A percentile compares a stretch with the other conserved stretches of the same genome.
Conservation (phyloP, 176 grass and related monocot genomes). For the Juncus inflexus region DNA sequence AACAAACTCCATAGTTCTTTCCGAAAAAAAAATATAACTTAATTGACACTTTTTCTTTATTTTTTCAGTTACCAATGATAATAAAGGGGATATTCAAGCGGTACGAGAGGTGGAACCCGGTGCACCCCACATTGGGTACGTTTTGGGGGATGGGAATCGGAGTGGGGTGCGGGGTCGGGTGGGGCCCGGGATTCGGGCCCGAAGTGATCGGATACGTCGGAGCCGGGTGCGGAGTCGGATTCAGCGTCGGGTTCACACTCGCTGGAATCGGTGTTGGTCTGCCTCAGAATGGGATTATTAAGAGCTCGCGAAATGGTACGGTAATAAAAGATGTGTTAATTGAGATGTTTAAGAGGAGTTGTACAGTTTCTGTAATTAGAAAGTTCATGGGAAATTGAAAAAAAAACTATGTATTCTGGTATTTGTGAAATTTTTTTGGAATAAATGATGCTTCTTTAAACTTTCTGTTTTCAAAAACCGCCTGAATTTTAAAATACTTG, state of each 20-base stretch:
- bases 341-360: too few relatives aligned
- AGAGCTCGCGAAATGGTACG: constrained; percentile 39
- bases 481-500: too few relatives aligned
- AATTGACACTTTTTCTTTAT: background rate
- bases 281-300: constrained; percentile 58
- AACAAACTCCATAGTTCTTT: too few relatives aligned
- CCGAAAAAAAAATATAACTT: too few relatives aligned
- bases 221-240: constrained; percentile 74
- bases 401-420: too few relatives aligned
- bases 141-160: constrained; percentile 91
- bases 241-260: constrained; percentile 81
- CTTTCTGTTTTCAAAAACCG: too few relatives aligned
- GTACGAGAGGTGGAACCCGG: constrained; percentile 89
- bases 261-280: constrained; percentile 74
- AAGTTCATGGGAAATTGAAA: too few relatives aligned
- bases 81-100: constrained; percentile 73
- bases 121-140: constrained; percentile 75
- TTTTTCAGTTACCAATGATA: constrained; percentile 60
- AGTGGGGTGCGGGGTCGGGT: constrained; percentile 83
- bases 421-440: background rate
- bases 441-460: background rate
- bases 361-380: background rate
- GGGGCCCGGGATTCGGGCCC: constrained; percentile 88
- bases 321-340: background rate
- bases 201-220: constrained; percentile 91